A percentile compares a stretch with the other conserved stretches of the same genome.
These are phyloP conservation scores for Rosa lucieae DNA, from an alignment of 306 rosid genomes.

Conservation along the genomic window DNA sequence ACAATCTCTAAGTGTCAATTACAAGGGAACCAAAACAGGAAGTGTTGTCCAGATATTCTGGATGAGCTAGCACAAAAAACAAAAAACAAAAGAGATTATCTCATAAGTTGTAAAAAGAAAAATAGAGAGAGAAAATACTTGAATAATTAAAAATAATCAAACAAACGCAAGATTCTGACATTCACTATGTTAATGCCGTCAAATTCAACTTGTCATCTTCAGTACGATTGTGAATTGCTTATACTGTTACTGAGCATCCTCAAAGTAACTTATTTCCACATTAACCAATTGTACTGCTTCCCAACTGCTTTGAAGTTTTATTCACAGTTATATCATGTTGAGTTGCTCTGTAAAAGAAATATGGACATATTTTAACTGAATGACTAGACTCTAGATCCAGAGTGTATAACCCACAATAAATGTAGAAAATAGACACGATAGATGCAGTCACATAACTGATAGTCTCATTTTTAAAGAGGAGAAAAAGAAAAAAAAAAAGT, in stretches of 20 bases:
- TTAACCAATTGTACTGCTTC: neutral
- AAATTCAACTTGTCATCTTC: neutral
- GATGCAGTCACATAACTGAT: slow-evolving; percentile 9
- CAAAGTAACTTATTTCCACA: neutral
- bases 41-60: neutral
- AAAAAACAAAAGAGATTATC: neutral
- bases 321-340: neutral
- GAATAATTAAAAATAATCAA: neutral
- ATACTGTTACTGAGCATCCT: neutral
- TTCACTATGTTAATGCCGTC: neutral
- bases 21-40: neutral
- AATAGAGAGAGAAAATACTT: neutral
- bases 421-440: slow-evolving; percentile 7
- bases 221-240: neutral
- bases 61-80: too few relatives aligned
- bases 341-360: neutral
- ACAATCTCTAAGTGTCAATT: slow-evolving; percentile 9
- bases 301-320: neutral
- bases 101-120: neutral
- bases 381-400: neutral
- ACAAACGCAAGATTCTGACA: neutral
- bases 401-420: neutral
- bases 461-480: neutral
- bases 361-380: neutral
- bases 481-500: neutral